phyloP scores from a whole-genome alignment of 1,139 yeast species.

The Candida sanyaensis region DNA sequence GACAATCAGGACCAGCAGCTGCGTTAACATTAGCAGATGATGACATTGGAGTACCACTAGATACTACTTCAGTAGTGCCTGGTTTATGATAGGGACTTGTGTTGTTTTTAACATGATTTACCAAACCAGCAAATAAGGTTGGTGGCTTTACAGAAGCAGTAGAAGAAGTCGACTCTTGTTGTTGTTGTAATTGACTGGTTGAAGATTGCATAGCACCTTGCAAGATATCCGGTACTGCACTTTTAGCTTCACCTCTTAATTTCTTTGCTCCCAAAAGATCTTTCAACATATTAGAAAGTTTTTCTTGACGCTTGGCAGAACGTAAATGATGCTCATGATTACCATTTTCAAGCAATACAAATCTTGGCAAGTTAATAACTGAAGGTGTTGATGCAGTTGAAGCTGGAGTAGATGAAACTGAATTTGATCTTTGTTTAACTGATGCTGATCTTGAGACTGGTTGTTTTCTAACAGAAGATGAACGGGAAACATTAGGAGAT shows the following conservation, averaged over 20 bases:
- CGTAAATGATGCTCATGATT: conserved; percentile 77
- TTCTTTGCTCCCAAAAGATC: conserved; percentile 83
- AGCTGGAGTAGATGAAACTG: conserved; percentile 8
- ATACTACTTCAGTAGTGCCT: conserved; percentile 10
- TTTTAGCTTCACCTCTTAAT: conserved; percentile 75
- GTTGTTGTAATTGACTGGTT: conserved; percentile 14
- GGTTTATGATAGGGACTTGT: conserved; percentile 23
- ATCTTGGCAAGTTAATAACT: conserved; percentile 38
- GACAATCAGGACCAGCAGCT: conserved; percentile 24
- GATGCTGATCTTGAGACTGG: conserved; percentile 9
- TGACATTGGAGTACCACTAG: neutral
- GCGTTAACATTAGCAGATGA: neutral
- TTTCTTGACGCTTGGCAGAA: conserved; percentile 84
- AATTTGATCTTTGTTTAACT: conserved; percentile 6
- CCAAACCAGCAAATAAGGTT: conserved; percentile 78
- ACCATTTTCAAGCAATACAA: conserved; percentile 62
- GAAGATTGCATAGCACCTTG: conserved; percentile 15
- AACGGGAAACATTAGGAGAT: conserved; percentile 13
- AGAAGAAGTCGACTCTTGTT: conserved; percentile 8
- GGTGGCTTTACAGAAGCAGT: conserved; percentile 50
- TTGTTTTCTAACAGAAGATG: conserved; percentile 11
- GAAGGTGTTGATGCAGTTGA: neutral
- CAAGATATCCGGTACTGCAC: conserved; percentile 76
- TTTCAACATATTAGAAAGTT: conserved; percentile 80
- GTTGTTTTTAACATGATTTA: conserved; percentile 59